Evolutionary conservation across 805 yeast genomes (phyloP).

Genomic region (Metschnikowia baotianmanensis): DNA sequence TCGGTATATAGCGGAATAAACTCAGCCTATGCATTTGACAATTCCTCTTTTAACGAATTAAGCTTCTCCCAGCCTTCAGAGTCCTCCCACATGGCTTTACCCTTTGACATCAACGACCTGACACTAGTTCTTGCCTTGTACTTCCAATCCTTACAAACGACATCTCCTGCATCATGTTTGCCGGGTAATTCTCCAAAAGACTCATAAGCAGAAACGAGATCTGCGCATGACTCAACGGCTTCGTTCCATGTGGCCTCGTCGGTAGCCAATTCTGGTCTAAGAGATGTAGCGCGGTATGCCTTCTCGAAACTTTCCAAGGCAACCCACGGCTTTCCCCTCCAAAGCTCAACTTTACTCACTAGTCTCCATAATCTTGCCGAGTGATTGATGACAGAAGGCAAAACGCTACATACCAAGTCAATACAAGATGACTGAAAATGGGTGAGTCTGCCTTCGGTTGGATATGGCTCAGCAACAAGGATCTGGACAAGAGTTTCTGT

Average conservation of each 20-base stretch:
- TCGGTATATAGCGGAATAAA: slow-evolving; percentile 2
- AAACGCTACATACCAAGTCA: slow-evolving; percentile 63
- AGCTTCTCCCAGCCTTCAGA: slow-evolving; percentile 73
- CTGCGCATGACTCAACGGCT: slow-evolving; percentile 75
- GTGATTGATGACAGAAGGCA: slow-evolving; percentile 70
- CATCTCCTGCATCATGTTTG: slow-evolving; percentile 70
- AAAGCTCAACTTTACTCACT: slow-evolving; percentile 79
- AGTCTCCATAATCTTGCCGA: slow-evolving; percentile 75
- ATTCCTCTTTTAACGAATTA: slow-evolving; percentile 48
- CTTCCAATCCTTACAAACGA: slow-evolving; percentile 92
- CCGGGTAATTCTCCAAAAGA: slow-evolving; percentile 84
- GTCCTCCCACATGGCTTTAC: slow-evolving; percentile 76
- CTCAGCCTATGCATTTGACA: slow-evolving; percentile 17
- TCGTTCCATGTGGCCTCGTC: slow-evolving; percentile 68
- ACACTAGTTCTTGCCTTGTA: slow-evolving; percentile 74
- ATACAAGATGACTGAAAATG: slow-evolving; percentile 68
- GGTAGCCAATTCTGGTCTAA: slow-evolving; percentile 60
- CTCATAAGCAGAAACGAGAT: slow-evolving; percentile 81
- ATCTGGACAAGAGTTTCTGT: slow-evolving; percentile 71
- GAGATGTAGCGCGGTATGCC: slow-evolving; percentile 72
- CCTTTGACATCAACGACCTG: slow-evolving; percentile 74
- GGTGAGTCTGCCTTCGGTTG: slow-evolving; percentile 41
- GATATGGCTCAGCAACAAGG: slow-evolving; percentile 52
- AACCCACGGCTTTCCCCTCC: slow-evolving; percentile 87
- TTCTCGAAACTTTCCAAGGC: slow-evolving; percentile 83